Evolutionary conservation across 306 rosid species (phyloP).

Genomic region (Glycine tomentella): DNA sequence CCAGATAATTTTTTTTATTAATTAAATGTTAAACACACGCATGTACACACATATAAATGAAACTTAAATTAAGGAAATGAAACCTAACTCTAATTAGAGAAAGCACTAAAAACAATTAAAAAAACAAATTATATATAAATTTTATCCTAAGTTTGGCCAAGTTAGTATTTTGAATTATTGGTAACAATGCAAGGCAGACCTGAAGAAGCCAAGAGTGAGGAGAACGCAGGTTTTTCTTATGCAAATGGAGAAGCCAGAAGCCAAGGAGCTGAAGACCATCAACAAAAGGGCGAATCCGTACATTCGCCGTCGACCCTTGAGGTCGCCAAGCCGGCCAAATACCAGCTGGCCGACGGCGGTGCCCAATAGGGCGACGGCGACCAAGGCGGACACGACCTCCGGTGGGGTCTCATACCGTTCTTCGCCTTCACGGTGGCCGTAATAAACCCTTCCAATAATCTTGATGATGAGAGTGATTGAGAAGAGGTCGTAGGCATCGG

Average conservation of each 20-base stretch:
- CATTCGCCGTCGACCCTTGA: conserved; percentile 64
- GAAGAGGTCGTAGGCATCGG: conserved; percentile 81
- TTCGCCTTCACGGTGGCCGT: not conserved
- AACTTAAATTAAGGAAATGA: not conserved
- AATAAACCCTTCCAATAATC: conserved; percentile 65
- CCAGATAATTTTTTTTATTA: too few relatives aligned
- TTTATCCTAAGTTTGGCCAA: not conserved
- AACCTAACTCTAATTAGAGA: conserved; percentile 47
- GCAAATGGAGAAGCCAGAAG: conserved; percentile 74
- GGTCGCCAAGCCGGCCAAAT: conserved; percentile 73
- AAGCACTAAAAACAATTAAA: too few relatives aligned
- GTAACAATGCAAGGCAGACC: conserved; percentile 22
- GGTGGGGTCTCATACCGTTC: not conserved
- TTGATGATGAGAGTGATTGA: conserved; percentile 62
- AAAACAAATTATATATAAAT: not conserved
- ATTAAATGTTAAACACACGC: too few relatives aligned
- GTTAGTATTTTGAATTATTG: not conserved
- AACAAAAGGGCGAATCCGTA: conserved; percentile 67
- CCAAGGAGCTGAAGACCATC: conserved; percentile 68
- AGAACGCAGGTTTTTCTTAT: conserved; percentile 59
- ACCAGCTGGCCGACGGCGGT: conserved; percentile 69
- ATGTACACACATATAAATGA: too few relatives aligned
- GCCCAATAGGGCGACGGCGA: conserved; percentile 61
- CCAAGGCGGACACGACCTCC: conserved; percentile 40
- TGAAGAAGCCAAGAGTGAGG: conserved; percentile 64